Evolutionary conservation across 352 stramenopile species (phyloP).

Genomic region (Phytophthora pisi): DNA sequence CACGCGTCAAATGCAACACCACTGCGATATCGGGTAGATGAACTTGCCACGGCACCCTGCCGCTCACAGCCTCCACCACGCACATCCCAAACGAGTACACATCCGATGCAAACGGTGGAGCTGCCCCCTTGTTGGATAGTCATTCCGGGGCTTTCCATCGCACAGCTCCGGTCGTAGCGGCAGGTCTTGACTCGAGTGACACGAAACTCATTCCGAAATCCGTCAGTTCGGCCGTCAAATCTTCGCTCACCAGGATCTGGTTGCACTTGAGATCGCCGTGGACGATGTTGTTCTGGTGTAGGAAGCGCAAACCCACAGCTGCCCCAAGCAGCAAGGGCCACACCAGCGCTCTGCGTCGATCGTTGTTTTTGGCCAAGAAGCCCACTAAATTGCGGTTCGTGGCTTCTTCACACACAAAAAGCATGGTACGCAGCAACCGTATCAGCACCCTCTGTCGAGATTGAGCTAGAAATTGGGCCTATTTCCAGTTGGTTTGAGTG

Average conservation of each 20-base stretch:
- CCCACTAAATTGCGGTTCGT: constrained; percentile 1
- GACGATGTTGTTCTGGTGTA: constrained; percentile 18
- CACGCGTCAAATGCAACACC: constrained; percentile 4
- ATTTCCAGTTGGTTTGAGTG: background rate
- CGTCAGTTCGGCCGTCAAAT: constrained; percentile 22
- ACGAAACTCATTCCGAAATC: constrained; percentile 34
- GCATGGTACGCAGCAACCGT: background rate
- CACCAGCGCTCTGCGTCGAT: background rate
- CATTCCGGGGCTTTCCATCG: constrained; percentile 13
- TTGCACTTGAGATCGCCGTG: constrained; percentile 33
- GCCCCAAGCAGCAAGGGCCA: constrained; percentile 28
- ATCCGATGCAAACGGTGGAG: constrained; percentile 11
- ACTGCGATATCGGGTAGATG: constrained; percentile 2
- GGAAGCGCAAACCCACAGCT: constrained; percentile 21
- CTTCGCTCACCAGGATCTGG: constrained; percentile 25
- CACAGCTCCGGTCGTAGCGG: constrained; percentile 2
- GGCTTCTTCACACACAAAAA: constrained; percentile 30
- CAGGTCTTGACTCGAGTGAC: constrained; percentile 1
- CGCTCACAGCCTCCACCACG: constrained; percentile 10
- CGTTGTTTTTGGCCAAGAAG: background rate
- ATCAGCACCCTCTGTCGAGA: background rate
- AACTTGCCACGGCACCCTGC: constrained; percentile 1
- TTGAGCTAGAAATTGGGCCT: background rate
- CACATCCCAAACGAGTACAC: constrained; percentile 22
- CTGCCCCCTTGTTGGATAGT: background rate